Percentiles rank a stretch among this genome's conserved stretches.
phyloP scores from a whole-genome alignment of 2,329 filamentous ascomycete genomes.

The Myriosclerotinia duriaeana region DNA sequence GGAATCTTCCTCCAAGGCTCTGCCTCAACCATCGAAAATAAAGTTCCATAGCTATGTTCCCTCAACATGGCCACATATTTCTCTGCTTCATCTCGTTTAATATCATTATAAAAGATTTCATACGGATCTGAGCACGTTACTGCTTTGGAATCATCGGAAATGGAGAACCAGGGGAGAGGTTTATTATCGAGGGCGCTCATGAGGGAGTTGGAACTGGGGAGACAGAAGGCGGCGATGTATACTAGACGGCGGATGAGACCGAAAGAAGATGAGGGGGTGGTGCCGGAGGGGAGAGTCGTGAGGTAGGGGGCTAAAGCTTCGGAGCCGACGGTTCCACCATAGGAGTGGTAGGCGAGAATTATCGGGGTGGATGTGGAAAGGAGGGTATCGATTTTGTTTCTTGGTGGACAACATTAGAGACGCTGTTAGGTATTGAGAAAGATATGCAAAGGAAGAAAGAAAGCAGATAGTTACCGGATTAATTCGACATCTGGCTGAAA shows the following conservation, averaged over 20 bases:
- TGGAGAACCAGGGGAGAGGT: constrained; percentile 27
- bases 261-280: neutral
- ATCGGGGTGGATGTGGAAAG: constrained; percentile 44
- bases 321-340: constrained; percentile 42
- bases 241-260: constrained; percentile 5
- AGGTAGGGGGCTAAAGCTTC: constrained; percentile 41
- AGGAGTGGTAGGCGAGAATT: constrained; percentile 45
- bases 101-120: constrained; percentile 43
- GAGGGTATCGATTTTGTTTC: constrained; percentile 33
- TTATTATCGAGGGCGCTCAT: constrained; percentile 25
- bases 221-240: constrained; percentile 26
- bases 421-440: neutral
- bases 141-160: constrained; percentile 9
- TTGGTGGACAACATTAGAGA: neutral
- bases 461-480: constrained; percentile 34
- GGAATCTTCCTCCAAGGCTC: constrained; percentile 45
- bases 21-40: constrained; percentile 37
- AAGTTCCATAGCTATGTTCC: constrained; percentile 37
- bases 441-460: neutral
- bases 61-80: constrained; percentile 32
- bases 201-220: constrained; percentile 30
- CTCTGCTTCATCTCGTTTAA: constrained; percentile 34
- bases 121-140: constrained; percentile 30
- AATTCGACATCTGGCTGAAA: constrained; percentile 43
- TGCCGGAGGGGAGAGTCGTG: neutral